A percentile compares a stretch with the other conserved stretches of the same genome.
phyloP scores from a whole-genome alignment of 192 early-diverging fungal species.

The Ambispora gerdemannii region DNA sequence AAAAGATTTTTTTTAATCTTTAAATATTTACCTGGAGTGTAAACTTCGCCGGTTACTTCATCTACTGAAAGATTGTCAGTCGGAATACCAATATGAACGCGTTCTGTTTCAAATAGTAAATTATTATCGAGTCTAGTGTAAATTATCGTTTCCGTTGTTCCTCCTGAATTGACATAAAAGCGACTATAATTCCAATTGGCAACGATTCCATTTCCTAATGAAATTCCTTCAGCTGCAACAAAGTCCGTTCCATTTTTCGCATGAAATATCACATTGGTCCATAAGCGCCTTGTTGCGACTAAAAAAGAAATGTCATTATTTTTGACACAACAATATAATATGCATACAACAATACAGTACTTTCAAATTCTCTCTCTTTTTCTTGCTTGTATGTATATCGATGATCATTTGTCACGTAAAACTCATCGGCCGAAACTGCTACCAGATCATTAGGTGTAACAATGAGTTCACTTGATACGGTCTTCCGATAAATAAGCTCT shows the following conservation, averaged over 20 bases:
- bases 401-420: constrained; percentile 61
- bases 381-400: constrained; percentile 33
- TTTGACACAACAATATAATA: neutral
- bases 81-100: neutral
- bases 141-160: neutral
- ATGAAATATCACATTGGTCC: constrained; percentile 16
- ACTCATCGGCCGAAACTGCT: constrained; percentile 47
- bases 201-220: constrained; percentile 14
- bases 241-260: neutral
- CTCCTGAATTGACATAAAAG: neutral
- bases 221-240: neutral
- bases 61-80: constrained; percentile 23
- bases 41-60: constrained; percentile 21
- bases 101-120: neutral
- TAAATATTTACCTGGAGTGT: constrained; percentile 6
- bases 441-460: constrained; percentile 57
- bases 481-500: constrained; percentile 46
- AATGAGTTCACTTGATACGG: constrained; percentile 51
- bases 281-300: neutral
- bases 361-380: constrained; percentile 36
- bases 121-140: constrained; percentile 15
- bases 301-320: neutral
- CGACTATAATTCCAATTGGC: constrained; percentile 13
- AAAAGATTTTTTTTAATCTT: neutral
- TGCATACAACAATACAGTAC: neutral